These are phyloP conservation scores for Nowakowskiella sp. DNA, from an alignment of 192 early-diverging fungal genomes.

Conservation along the genomic window DNA sequence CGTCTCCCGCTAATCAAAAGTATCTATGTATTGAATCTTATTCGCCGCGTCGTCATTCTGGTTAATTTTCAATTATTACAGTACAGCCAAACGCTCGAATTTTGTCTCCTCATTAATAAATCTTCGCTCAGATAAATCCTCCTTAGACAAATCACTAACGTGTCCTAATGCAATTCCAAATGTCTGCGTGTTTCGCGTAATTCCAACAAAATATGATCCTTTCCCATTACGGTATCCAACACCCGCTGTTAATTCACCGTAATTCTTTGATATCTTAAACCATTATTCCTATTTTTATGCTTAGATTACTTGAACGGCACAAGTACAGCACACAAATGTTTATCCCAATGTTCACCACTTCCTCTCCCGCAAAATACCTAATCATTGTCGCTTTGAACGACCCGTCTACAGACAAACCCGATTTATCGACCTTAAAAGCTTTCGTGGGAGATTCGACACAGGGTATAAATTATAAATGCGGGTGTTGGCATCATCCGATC, in stretches of 20 bases:
- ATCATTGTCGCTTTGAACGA: constrained; percentile 74
- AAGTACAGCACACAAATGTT: constrained; percentile 78
- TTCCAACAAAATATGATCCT: too few relatives aligned
- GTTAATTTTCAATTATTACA: constrained; percentile 62
- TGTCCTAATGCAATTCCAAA: constrained; percentile 45
- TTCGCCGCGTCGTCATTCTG: too few relatives aligned
- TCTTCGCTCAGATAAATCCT: constrained; percentile 30
- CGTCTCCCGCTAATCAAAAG: too few relatives aligned
- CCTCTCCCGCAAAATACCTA: constrained; percentile 47
- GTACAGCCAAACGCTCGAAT: constrained; percentile 65
- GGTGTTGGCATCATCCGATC: constrained; percentile 91
- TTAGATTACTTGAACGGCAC: constrained; percentile 76
- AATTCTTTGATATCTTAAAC: constrained; percentile 18
- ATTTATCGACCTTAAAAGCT: constrained; percentile 61
- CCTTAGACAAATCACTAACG: constrained; percentile 14
- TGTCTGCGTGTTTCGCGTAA: constrained; percentile 68
- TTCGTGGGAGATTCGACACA: constrained; percentile 64
- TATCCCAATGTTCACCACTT: constrained; percentile 71
- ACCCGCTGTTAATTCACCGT: too few relatives aligned
- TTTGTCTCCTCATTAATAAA: constrained; percentile 59
- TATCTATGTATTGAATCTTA: too few relatives aligned
- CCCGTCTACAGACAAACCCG: constrained; percentile 55
- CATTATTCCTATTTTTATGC: constrained; percentile 38
- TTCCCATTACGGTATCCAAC: constrained; percentile 27
- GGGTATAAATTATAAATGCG: constrained; percentile 74